Evolutionary conservation across 2,329 filamentous ascomycete species (phyloP), one percentile per base, ranked within the genome.

Genomic region (Botrytis byssoidea): DNA sequence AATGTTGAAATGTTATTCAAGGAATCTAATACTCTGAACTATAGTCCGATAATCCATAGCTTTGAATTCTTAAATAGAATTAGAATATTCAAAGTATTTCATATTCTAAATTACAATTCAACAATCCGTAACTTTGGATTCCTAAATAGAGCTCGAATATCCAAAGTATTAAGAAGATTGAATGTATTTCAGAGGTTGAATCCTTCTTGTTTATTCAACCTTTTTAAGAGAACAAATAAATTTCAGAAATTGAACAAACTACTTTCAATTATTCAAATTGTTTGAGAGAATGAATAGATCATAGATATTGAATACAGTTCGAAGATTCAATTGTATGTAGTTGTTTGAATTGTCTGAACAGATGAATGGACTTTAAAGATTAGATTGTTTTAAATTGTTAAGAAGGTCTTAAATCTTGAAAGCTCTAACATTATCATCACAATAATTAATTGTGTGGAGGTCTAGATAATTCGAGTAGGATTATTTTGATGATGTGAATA

Each of bases 181-280:
- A 55, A 55, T 18, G 0, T 29, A 29, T 29, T 57, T 10, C 1
- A 29, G 14, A 8, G 14, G 18, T 57, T 18, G n/a, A 2, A 0
- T 29, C 0, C 4, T 2, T 18, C 1, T 29, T 14, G 7, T n/a
- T 55, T 8, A 29, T 55, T 55, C 6, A 3, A 8, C 0, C 2
- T 8, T 8, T 1, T 8, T 55, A 25, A 29, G 16, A 29, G 5
- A 55, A 16, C 18, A 8, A 18, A 29, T 55, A 18, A 0, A 29
- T 29, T 55, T 29, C 5, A 51, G 0, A 5, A 16, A n/a, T 51
- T n/a, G 46, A 48, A 48, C 8, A 22, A 51, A 48, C 10, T 48
- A 20, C 1, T 46, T 20, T 46, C 44, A 48, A 10, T 25, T 4
- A 48, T 48, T 25, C 22, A 4, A 25, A 48, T 25, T 10, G 1